A percentile compares a stretch with the other conserved stretches of the same genome.
Conservation (phyloP, 2,329 filamentous ascomycete species). For the Alternaria viburni region DNA sequence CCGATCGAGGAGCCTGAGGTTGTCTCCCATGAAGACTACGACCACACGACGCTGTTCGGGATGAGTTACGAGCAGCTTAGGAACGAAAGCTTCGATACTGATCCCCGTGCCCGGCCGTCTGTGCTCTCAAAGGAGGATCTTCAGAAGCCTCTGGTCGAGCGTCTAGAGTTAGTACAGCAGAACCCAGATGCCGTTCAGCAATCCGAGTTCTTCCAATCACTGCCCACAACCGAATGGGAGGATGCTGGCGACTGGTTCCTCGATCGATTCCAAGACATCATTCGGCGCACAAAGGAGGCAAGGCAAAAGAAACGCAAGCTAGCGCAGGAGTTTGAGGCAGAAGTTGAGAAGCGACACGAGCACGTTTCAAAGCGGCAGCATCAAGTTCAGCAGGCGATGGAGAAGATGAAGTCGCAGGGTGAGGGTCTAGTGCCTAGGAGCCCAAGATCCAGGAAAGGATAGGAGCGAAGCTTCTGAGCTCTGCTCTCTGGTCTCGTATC, state of each 20-base stretch:
- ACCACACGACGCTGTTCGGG: conserved; percentile 50
- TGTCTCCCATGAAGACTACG: conserved; percentile 52
- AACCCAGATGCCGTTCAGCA: conserved; percentile 47
- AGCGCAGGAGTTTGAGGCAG: conserved; percentile 60
- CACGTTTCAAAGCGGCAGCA: conserved; percentile 57
- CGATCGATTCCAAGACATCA: conserved; percentile 58
- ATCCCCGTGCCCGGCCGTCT: conserved; percentile 26
- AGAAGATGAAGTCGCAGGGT: conserved; percentile 62
- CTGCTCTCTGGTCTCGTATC: neutral
- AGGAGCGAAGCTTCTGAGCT: neutral
- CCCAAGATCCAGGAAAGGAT: conserved; percentile 28
- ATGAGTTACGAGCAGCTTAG: conserved; percentile 59
- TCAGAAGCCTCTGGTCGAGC: conserved; percentile 37
- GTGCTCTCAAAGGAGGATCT: conserved; percentile 32
- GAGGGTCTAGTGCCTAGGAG: conserved; percentile 57
- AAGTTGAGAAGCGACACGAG: conserved; percentile 61
- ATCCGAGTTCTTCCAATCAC: conserved; percentile 57
- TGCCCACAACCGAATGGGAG: conserved; percentile 65
- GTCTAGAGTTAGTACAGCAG: conserved; percentile 33
- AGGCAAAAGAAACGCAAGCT: conserved; percentile 61
- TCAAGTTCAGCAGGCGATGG: conserved; percentile 57
- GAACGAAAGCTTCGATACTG: conserved; percentile 57
- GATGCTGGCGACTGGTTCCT: conserved; percentile 67
- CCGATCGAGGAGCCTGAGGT: conserved; percentile 9
- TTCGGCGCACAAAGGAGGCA: conserved; percentile 59